phyloP scores from a whole-genome alignment of 1,139 yeast genomes.

The Candida pseudoviswanathii region DNA sequence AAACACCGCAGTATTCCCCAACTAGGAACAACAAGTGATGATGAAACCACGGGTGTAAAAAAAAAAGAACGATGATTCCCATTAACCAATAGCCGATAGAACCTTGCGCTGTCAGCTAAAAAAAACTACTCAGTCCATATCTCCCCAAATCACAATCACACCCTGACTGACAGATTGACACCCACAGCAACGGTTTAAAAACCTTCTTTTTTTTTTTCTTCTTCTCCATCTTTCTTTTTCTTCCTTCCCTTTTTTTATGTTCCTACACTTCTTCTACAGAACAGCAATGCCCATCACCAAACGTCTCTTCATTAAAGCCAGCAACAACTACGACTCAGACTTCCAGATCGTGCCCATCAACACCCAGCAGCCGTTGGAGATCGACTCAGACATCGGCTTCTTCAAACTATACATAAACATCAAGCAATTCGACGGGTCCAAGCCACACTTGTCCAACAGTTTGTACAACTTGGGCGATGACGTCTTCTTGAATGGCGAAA shows the following conservation, averaged over 20 bases:
- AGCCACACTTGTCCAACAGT: conserved; percentile 37
- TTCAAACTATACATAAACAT: conserved; percentile 44
- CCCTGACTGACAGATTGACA: too few relatives aligned
- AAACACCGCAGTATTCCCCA: too few relatives aligned
- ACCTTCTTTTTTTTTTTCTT: neutral
- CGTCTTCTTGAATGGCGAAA: conserved; percentile 29
- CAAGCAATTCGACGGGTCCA: conserved; percentile 49
- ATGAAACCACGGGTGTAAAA: too few relatives aligned
- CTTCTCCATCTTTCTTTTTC: neutral
- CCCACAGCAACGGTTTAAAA: neutral
- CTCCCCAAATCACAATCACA: too few relatives aligned
- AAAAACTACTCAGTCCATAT: neutral
- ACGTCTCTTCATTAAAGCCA: conserved; percentile 39
- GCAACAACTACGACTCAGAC: conserved; percentile 28
- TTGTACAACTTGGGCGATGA: conserved; percentile 34
- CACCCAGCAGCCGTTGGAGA: conserved; percentile 34
- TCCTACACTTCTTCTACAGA: neutral
- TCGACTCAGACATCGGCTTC: conserved; percentile 41
- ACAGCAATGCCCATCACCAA: conserved; percentile 25
- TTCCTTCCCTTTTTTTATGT: conserved; percentile 1
- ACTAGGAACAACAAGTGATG: too few relatives aligned
- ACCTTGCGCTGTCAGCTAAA: too few relatives aligned
- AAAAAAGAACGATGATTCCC: too few relatives aligned
- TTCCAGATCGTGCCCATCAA: conserved; percentile 48
- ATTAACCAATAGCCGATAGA: too few relatives aligned